Evolutionary conservation across 2,329 filamentous ascomycete species (phyloP).

Genomic region (Colletotrichum paranaense): DNA sequence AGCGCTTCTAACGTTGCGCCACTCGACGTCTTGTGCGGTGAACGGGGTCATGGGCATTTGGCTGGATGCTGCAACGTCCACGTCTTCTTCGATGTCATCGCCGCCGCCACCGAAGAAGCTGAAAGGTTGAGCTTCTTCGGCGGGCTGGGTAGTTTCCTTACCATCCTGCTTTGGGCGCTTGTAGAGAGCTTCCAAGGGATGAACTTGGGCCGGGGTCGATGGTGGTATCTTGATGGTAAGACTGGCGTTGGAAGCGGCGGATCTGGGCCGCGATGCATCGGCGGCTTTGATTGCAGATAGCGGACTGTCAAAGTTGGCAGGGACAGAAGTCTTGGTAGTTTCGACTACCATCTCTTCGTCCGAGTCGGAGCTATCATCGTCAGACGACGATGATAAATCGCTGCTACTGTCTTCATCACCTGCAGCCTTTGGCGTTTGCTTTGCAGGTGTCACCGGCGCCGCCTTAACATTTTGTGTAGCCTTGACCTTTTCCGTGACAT

Average conservation of each 20-base stretch:
- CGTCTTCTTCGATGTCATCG: constrained; percentile 51
- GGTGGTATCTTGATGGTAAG: constrained; percentile 67
- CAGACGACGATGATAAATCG: constrained; percentile 36
- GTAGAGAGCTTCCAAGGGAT: constrained; percentile 93
- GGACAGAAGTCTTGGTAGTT: constrained; percentile 21
- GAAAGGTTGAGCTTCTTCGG: constrained; percentile 52
- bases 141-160: not conserved
- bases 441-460: constrained; percentile 24
- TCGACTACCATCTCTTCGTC: constrained; percentile 39
- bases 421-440: constrained; percentile 30
- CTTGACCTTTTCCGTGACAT: constrained; percentile 20
- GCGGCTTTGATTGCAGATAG: constrained; percentile 40
- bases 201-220: constrained; percentile 66
- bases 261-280: constrained; percentile 56
- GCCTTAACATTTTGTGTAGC: constrained; percentile 3
- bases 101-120: constrained; percentile 77
- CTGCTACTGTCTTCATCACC: constrained; percentile 40
- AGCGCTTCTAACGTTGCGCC: constrained; percentile 81
- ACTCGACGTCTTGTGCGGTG: constrained; percentile 81
- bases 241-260: constrained; percentile 60
- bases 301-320: constrained; percentile 10
- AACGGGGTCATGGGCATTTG: constrained; percentile 83
- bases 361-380: constrained; percentile 35
- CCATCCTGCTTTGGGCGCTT: constrained; percentile 73
- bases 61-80: constrained; percentile 31